Evolutionary conservation across 305 asterid genomes (phyloP).

Genomic region (Solanum hybrid): DNA sequence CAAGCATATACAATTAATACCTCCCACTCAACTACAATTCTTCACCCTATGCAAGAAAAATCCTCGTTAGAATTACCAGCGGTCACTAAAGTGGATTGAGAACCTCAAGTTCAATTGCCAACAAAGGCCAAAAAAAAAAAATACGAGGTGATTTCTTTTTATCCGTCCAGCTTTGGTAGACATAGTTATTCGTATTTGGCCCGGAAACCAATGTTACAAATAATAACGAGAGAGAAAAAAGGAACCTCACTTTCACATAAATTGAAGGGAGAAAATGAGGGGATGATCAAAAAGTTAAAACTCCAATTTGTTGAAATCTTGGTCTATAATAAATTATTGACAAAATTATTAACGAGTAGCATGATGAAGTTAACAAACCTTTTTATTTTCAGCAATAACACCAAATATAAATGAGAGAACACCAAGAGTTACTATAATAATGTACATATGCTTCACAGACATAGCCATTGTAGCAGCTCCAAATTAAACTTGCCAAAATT

Average conservation of each 20-base stretch:
- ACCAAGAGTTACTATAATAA: constrained; percentile 47
- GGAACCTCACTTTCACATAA: not conserved
- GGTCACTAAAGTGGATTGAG: not conserved
- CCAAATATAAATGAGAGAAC: constrained; percentile 57
- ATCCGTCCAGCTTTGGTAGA: too few relatives aligned
- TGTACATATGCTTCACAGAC: constrained; percentile 46
- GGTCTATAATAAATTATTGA: not conserved
- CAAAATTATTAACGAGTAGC: not conserved
- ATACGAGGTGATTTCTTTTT: not conserved
- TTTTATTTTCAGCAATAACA: constrained; percentile 69
- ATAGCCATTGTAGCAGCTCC: constrained; percentile 36
- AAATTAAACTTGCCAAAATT: not conserved
- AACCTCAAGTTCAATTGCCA: not conserved
- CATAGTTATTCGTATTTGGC: not conserved
- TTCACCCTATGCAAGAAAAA: not conserved
- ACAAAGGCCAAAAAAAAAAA: not conserved
- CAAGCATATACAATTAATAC: not conserved
- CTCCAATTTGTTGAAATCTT: not conserved
- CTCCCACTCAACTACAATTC: not conserved
- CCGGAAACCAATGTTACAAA: not conserved
- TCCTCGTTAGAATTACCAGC: not conserved
- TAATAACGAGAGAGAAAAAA: not conserved
- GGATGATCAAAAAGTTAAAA: not conserved
- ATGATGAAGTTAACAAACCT: constrained; percentile 27
- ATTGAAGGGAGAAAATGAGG: not conserved